phyloP scores from a whole-genome alignment of 495 filamentous ascomycete genomes.

The Staphylotrichum longicolle region DNA sequence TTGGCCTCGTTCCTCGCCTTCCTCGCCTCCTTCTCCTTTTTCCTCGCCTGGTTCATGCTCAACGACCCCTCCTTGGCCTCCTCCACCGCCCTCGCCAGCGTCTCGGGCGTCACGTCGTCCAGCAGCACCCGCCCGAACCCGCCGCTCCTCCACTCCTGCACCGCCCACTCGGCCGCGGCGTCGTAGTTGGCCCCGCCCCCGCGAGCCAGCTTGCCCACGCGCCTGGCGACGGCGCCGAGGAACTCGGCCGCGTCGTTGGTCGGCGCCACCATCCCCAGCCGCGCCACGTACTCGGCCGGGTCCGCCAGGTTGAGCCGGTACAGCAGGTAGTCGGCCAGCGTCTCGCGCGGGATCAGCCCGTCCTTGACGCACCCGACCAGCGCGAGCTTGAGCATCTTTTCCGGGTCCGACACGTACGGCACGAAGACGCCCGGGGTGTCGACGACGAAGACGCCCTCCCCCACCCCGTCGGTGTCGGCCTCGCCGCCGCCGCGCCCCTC shows the following conservation, averaged over 20 bases:
- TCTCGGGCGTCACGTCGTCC: conserved; percentile 68
- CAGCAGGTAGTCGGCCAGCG: conserved; percentile 84
- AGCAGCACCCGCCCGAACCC: conserved; percentile 73
- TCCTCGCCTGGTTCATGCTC: conserved; percentile 48
- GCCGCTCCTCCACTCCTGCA: conserved; percentile 81
- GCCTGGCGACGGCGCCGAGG: conserved; percentile 62
- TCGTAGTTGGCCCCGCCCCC: conserved; percentile 71
- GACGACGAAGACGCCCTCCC: conserved; percentile 48
- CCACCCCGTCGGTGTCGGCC: conserved; percentile 30
- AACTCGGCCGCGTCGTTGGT: conserved; percentile 79
- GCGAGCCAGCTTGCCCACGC: conserved; percentile 73
- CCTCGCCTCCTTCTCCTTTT: conserved; percentile 43
- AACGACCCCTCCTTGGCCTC: conserved; percentile 35
- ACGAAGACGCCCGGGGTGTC: conserved; percentile 80
- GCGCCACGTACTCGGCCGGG: conserved; percentile 50
- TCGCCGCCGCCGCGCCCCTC: conserved; percentile 19
- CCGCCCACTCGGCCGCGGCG: conserved; percentile 73
- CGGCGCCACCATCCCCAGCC: conserved; percentile 56
- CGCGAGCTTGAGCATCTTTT: conserved; percentile 89
- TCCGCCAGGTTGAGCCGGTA: conserved; percentile 71
- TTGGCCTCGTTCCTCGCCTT: conserved; percentile 38
- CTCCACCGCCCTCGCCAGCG: conserved; percentile 43
- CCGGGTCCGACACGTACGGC: conserved; percentile 78
- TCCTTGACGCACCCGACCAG: conserved; percentile 91
- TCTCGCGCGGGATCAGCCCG: conserved; percentile 69